Conservation (phyloP, 1,139 yeast species). For the Eremothecium coryli region DNA sequence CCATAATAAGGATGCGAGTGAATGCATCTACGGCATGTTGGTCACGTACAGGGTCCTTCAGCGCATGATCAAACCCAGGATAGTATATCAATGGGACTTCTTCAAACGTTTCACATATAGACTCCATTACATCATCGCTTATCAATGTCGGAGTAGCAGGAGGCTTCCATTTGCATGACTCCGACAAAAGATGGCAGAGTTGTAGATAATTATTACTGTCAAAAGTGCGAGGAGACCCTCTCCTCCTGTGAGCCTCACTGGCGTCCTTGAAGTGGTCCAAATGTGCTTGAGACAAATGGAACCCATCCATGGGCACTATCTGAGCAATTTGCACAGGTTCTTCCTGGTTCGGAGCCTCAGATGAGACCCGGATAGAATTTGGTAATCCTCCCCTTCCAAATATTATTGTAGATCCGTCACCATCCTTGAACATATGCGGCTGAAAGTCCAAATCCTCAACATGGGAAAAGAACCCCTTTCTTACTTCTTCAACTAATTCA, state of each 20-base stretch:
- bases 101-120: slow-evolving; percentile 15
- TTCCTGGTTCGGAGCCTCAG: slow-evolving; percentile 4
- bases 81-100: slow-evolving; percentile 35
- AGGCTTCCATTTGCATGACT: slow-evolving; percentile 21
- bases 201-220: slow-evolving; percentile 46
- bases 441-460: slow-evolving; percentile 38
- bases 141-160: not conserved
- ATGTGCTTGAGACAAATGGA: slow-evolving; percentile 55
- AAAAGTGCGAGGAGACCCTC: slow-evolving; percentile 86
- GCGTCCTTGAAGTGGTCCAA: slow-evolving; percentile 47
- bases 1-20: slow-evolving; percentile 45
- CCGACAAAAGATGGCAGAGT: slow-evolving; percentile 26
- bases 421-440: slow-evolving; percentile 20
- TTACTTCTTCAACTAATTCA: slow-evolving; percentile 27
- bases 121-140: slow-evolving; percentile 9
- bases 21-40: slow-evolving; percentile 36
- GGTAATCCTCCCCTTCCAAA: slow-evolving; percentile 32
- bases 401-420: slow-evolving; percentile 13
- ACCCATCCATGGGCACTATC: slow-evolving; percentile 70
- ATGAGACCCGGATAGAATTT: slow-evolving; percentile 18
- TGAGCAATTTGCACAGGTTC: slow-evolving; percentile 27
- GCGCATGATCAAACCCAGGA: slow-evolving; percentile 71
- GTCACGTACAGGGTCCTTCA: slow-evolving; percentile 52
- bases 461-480: slow-evolving; percentile 39
- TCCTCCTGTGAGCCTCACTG: slow-evolving; percentile 45